Percentiles rank a stretch among this genome's conserved stretches.
These are phyloP conservation scores for Copromyces sp. DNA, from an alignment of 495 filamentous ascomycete species.

Conservation along the genomic window DNA sequence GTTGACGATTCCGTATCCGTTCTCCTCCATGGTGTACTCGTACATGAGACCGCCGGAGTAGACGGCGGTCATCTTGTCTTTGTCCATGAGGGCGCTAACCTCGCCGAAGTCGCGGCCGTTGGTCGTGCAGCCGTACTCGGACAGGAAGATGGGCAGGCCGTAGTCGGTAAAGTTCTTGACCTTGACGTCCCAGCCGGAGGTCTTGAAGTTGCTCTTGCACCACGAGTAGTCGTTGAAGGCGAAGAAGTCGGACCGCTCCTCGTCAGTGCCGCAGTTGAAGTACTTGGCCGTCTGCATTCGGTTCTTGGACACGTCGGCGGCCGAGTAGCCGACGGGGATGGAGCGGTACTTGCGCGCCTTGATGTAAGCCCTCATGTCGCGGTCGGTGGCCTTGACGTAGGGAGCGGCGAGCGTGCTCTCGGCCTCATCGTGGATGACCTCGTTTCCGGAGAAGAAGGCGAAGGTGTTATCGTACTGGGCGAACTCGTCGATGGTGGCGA, in stretches of 20 bases:
- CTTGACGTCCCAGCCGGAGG: slow-evolving; percentile 84
- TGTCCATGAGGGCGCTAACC: slow-evolving; percentile 66
- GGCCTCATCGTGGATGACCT: slow-evolving; percentile 79
- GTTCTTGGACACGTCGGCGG: slow-evolving; percentile 77
- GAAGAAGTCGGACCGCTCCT: slow-evolving; percentile 88
- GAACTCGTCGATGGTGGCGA: slow-evolving; percentile 88
- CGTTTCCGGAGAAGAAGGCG: slow-evolving; percentile 95
- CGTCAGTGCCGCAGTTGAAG: slow-evolving; percentile 90
- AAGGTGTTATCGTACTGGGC: slow-evolving; percentile 82
- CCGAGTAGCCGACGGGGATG: slow-evolving; percentile 91
- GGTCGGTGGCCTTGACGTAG: slow-evolving; percentile 88
- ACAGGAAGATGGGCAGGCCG: slow-evolving; percentile 89
- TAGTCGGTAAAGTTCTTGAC: slow-evolving; percentile 84
- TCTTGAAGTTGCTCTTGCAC: slow-evolving; percentile 76
- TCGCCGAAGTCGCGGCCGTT: slow-evolving; percentile 76
- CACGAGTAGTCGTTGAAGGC: slow-evolving; percentile 99
- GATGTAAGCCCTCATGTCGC: slow-evolving; percentile 89
- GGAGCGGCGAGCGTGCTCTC: slow-evolving; percentile 68
- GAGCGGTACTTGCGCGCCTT: slow-evolving; percentile 58
- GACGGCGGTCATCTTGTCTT: slow-evolving; percentile 69
- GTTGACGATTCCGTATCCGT: slow-evolving; percentile 69
- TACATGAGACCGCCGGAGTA: slow-evolving; percentile 97
- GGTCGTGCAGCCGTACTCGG: slow-evolving; percentile 84
- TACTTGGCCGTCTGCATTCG: slow-evolving; percentile 83
- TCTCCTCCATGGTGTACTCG: slow-evolving; percentile 79